Base-by-base conservation (phyloP, 2,329 filamentous ascomycete species). In the Hypomyces perniciosus region DNA sequence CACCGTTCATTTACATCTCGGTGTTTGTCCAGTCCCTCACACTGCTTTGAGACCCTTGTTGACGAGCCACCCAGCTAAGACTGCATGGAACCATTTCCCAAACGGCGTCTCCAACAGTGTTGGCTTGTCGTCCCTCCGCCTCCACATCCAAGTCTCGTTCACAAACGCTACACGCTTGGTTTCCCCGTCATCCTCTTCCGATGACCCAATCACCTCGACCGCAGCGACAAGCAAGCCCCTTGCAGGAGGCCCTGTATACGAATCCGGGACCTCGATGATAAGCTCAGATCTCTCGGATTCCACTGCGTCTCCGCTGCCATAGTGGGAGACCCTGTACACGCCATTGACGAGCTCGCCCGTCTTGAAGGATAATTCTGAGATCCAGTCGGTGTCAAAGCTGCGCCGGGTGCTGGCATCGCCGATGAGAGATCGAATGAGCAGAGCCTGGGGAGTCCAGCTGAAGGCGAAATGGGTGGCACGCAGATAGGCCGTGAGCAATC, bases 71-170 rank as follows among this genome's bases (percentile, higher is more conserved):
- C 59, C 57, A 20, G 59, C 57, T 30, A 61, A 44, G 6, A 61
- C 30, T 8, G 54, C 43, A 46, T 71, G 68, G 29, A 68, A 48
- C 65, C 65, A 68, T 3, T 54, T 55, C 1, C 64, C 63, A 1
- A 63, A 9, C 0, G 54, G 30, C 2, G 55, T 52, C 52, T 70
- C 67, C 27, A 70, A 53, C 46, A 68, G 45, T 8, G 61, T 59
- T 12, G 61, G 57, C 44, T 55, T 57, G 44, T 68, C 66, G 13
- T 56, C 53, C 12, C 47, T 31, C 8, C 50, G 56, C 40, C 68
- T 60, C 67, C 67, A 70, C 63, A 68, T 65, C 68, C 67, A 69
- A n/a, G 68, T 68, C 61, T 70, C 67, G 51, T 68, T 69, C 42
- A 67, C 58, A 44, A 70, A 65, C 6, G 64, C 56, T 28, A 64